Base-by-base conservation (phyloP, 169 alveolate genomes). In the Plasmodium gaboni region DNA sequence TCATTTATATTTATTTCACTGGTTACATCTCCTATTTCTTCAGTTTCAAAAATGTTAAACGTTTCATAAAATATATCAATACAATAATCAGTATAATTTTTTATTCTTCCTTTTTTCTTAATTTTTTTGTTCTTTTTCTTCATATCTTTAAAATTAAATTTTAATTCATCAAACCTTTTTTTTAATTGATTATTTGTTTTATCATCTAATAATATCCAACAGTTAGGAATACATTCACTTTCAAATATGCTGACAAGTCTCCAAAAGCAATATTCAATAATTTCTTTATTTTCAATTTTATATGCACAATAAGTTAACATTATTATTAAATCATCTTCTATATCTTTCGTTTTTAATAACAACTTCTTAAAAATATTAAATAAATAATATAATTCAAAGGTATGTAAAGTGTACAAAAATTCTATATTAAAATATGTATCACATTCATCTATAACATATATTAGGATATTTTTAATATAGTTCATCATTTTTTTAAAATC, bases 281-380 rank as follows among this genome's bases (percentile, higher is more conserved):
- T 60, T 86, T 86, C 92, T 12, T 59, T 48, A 22, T 86, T 86
- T 1, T 71, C 22, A 22, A 71, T 59, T 70, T 60, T 86, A 60
- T 44, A 86, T 8, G 71, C 92, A 48, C 92, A 69, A 73, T 86
- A 86, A 12, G 87, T 86, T 71, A 86, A 46, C 87, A 86, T 86
- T 4, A 86, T 65, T 12, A 86, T 46, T 55, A 70, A 17, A 22
- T 86, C 87, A 86, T 86, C 83, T 70, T 70, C 68, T n/a, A 71
- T 4, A 6, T 60, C 22, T 26, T 53, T 83, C 19, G 5, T 55
- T 51, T n/a, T 38, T 61, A 86, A 71, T 53, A 80, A 51, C 2
- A 70, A 10, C 2, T 44, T 86, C 26, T 86, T 86, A 19, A 86
- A 71, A 9, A 71, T 2, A 59, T 69, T n/a, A 38, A 86, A 86